Evolutionary conservation across 1,284 basidiomycete species (phyloP), one percentile per base, ranked within the genome.

Genomic region (Pholiota adiposa): DNA sequence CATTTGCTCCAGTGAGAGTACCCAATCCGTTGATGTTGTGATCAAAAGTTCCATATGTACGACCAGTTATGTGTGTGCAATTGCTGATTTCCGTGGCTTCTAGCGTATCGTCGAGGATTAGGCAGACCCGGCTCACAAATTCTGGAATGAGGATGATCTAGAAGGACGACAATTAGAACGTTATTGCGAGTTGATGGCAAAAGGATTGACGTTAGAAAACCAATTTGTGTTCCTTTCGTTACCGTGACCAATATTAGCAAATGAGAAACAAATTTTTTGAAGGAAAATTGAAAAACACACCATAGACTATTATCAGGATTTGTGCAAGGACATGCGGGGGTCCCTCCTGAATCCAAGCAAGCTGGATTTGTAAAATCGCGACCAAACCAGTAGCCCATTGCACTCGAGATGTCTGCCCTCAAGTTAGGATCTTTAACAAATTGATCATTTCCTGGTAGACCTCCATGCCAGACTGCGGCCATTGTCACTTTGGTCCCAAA

Each of bases 321-420:
- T 8, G 75, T 73, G 65, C 87, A 88, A 2, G 85, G 83, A 62
- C 87, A 89, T 7, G 70, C 66, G 6, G 69, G 53, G 1, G 75
- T 76, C 1, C 86, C 86, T 12, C 86, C 87, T 4, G 71, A 72
- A 65, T 85, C 83, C 43, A 89, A 70, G 69, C 89, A 90, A 8
- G 75, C 80, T 0, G 74, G 61, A 53, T 79, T 77, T 11, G 79
- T 82, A 67, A 85, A 86, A 67, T 90, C 89, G 58, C 83, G 81
- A 6, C 69, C 69, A 62, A 90, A 90, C 88, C 88, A 91, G 65
- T 80, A 90, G 59, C 83, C 75, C 83, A 90, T 86, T 4, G 84
- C 87, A 16, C 67, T 67, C 2, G 77, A 78, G 14, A 85, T 83
- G 2, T 79, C 77, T 12, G 68, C 62, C 25, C 79, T 74, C 2